Conservation (phyloP, 345 rosid species). For the Hibiscus mutabilis region DNA sequence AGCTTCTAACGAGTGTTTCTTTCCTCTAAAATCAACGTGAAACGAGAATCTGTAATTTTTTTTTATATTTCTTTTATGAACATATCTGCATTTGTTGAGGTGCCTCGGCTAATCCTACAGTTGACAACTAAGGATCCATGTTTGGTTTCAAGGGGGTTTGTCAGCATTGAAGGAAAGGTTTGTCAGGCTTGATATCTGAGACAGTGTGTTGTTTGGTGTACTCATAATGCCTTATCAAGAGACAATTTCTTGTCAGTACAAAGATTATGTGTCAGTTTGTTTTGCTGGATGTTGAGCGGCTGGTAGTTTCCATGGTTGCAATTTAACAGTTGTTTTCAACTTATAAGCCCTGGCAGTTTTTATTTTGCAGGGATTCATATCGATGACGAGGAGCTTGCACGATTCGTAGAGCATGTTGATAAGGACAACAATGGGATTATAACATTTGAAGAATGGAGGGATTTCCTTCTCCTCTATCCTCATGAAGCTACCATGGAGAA, state of each 20-base stretch:
- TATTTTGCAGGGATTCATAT: conserved; percentile 71
- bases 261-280: neutral
- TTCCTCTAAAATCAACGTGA: neutral
- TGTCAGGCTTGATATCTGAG: neutral
- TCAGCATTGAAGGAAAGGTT: neutral
- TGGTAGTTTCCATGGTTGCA: neutral
- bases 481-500: conserved; percentile 95
- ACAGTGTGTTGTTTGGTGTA: neutral
- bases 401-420: conserved; percentile 91
- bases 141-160: neutral
- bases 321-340: conserved; percentile 18
- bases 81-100: neutral
- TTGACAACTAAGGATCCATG: neutral
- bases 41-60: neutral
- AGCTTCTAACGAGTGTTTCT: neutral
- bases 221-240: neutral
- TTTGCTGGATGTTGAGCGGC: conserved; percentile 3
- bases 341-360: conserved; percentile 40
- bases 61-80: neutral
- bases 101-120: neutral
- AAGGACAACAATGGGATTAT: conserved; percentile 94
- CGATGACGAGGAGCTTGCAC: conserved; percentile 81
- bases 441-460: conserved; percentile 99
- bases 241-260: neutral
- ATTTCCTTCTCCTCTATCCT: conserved; percentile 87